Evolutionary conservation across 305 asterid species (phyloP).

Genomic region (Nicotiana rustica): DNA sequence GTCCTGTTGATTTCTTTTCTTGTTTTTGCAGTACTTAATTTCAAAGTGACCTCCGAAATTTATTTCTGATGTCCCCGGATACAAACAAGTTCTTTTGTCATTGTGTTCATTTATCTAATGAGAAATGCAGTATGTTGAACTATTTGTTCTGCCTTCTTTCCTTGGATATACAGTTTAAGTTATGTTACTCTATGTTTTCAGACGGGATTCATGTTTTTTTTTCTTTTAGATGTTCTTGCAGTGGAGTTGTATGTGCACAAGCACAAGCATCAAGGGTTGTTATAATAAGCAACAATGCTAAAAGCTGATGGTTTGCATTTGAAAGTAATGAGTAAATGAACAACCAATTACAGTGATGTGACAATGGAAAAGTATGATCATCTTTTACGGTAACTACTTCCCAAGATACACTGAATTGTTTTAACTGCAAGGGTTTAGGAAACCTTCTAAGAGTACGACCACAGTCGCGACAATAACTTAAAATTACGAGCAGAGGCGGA

Average conservation of each 20-base stretch:
- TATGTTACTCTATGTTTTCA: not conserved
- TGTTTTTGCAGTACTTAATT: not conserved
- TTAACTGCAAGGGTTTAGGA: no score
- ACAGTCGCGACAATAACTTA: no score
- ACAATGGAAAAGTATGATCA: no score
- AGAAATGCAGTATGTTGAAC: conserved; percentile 28
- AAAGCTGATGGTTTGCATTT: no score
- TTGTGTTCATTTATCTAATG: conserved; percentile 34
- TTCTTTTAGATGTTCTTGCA: not conserved
- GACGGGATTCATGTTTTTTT: not conserved
- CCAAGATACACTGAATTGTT: no score
- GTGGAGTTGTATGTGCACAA: not conserved
- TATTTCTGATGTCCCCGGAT: not conserved
- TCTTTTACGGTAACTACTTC: no score
- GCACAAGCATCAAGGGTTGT: not conserved
- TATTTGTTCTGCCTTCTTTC: conserved; percentile 7
- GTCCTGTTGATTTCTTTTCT: not conserved
- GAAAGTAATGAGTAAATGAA: no score
- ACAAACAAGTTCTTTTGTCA: conserved; percentile 20
- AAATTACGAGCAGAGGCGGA: no score
- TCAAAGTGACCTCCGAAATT: not conserved
- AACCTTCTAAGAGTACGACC: no score
- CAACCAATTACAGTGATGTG: no score
- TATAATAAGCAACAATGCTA: not conserved
- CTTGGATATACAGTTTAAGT: not conserved